These are phyloP conservation scores for Ophioceras dolichostomum DNA, from an alignment of 2,329 filamentous ascomycete species.

Conservation along the genomic window DNA sequence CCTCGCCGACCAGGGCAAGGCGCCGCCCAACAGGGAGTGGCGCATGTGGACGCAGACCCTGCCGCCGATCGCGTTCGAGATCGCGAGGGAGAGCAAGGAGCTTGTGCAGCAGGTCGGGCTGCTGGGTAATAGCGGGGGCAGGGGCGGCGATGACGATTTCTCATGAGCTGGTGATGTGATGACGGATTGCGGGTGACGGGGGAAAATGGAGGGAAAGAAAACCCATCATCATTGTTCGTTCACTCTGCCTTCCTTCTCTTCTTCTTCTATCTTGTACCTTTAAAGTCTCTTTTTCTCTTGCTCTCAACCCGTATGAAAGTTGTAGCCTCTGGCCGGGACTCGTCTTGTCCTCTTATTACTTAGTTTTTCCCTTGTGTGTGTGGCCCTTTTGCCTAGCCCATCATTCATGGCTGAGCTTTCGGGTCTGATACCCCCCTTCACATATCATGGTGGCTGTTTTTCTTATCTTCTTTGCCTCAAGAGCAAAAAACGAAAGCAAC, in stretches of 20 bases:
- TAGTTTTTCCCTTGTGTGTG: no score
- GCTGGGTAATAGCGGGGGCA: constrained; percentile 9
- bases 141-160: constrained; percentile 13
- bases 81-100: constrained; percentile 72
- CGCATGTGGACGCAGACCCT: constrained; percentile 56
- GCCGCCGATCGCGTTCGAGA: constrained; percentile 77
- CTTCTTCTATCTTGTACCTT: not conserved
- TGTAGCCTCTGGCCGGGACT: no score
- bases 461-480: no score
- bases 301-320: not conserved
- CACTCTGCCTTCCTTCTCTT: constrained; percentile 1
- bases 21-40: constrained; percentile 43
- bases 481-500: no score
- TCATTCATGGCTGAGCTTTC: no score
- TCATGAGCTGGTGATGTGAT: constrained; percentile 9
- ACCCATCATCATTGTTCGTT: constrained; percentile 3
- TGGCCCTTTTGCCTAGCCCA: no score
- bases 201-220: constrained; percentile 8
- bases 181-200: not conserved
- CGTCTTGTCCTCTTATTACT: not conserved
- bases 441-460: no score
- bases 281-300: not conserved
- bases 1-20: constrained; percentile 38
- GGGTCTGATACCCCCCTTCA: no score
- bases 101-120: constrained; percentile 30